Conservation (phyloP, 1,284 basidiomycete species). For the Hymenochaete sp. region DNA sequence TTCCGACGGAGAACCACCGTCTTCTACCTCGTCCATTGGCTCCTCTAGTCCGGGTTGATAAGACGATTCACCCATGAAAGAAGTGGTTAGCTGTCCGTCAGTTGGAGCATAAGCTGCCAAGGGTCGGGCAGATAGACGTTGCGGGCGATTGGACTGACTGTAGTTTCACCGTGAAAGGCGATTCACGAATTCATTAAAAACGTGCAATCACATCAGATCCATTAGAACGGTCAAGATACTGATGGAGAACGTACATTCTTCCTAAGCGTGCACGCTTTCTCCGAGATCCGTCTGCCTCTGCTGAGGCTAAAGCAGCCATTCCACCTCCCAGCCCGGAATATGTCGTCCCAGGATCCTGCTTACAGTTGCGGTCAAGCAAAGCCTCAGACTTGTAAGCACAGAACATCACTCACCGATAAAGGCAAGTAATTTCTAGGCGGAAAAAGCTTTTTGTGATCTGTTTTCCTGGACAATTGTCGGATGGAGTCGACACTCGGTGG, state of each 20-base stretch:
- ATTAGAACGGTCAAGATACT: no score
- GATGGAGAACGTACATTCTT: slow-evolving; percentile 47
- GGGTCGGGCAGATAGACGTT: slow-evolving; percentile 65
- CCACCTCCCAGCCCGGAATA: slow-evolving; percentile 54
- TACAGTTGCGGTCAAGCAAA: no score
- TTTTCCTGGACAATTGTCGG: slow-evolving; percentile 56
- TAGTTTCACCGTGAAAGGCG: slow-evolving; percentile 2
- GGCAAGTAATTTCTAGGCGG: slow-evolving; percentile 66
- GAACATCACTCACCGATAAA: no score
- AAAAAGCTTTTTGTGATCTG: slow-evolving; percentile 65
- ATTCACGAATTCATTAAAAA: slow-evolving; percentile 15
- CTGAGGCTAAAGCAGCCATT: slow-evolving; percentile 49
- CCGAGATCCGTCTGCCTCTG: slow-evolving; percentile 47
- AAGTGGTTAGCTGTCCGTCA: slow-evolving; percentile 33
- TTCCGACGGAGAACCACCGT: no score
- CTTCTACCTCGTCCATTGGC: no score
- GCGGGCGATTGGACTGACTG: slow-evolving; percentile 49
- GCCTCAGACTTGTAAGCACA: no score
- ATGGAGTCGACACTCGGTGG: slow-evolving; percentile 62
- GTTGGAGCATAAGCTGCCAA: slow-evolving; percentile 24
- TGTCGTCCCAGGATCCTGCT: slow-evolving; percentile 78
- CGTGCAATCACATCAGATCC: no score
- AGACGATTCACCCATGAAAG: slow-evolving; percentile 34
- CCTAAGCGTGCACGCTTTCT: slow-evolving; percentile 63
- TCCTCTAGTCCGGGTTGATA: slow-evolving; percentile 31